Conservation (phyloP, 805 yeast species). For the Saccharomycopsis fermentans region DNA sequence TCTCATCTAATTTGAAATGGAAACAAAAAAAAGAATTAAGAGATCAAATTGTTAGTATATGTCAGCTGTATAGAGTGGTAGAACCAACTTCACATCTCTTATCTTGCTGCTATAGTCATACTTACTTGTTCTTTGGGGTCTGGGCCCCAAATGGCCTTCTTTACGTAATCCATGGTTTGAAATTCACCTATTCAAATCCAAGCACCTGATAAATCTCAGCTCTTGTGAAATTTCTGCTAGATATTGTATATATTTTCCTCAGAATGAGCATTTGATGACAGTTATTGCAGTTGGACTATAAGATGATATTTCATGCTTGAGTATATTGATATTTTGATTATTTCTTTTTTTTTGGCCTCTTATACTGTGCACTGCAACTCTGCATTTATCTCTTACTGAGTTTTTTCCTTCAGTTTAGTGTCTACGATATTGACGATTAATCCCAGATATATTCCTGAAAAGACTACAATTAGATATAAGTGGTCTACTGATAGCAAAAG, state of each 20-base stretch:
- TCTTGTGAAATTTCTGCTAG: neutral
- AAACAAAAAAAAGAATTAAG: neutral
- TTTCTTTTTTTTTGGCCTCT: too few relatives aligned
- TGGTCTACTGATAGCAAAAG: too few relatives aligned
- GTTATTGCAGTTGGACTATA: too few relatives aligned
- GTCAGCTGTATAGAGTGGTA: neutral
- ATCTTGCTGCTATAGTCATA: constrained; percentile 26
- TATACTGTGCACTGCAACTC: too few relatives aligned
- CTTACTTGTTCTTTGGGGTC: constrained; percentile 82
- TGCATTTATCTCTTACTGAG: too few relatives aligned
- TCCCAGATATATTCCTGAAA: too few relatives aligned
- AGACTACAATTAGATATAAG: too few relatives aligned
- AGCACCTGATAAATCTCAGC: neutral
- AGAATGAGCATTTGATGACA: too few relatives aligned
- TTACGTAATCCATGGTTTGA: constrained; percentile 65
- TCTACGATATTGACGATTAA: too few relatives aligned
- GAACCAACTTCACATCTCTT: neutral
- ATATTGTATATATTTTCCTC: neutral
- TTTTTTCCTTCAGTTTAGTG: too few relatives aligned
- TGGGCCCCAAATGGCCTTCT: constrained; percentile 90
- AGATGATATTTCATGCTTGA: too few relatives aligned
- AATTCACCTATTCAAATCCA: neutral
- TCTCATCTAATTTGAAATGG: constrained; percentile 35
- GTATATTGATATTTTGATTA: too few relatives aligned
- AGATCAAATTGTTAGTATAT: neutral